Base-by-base conservation (phyloP, 176 grass and related monocot species). In the Zea mays region DNA sequence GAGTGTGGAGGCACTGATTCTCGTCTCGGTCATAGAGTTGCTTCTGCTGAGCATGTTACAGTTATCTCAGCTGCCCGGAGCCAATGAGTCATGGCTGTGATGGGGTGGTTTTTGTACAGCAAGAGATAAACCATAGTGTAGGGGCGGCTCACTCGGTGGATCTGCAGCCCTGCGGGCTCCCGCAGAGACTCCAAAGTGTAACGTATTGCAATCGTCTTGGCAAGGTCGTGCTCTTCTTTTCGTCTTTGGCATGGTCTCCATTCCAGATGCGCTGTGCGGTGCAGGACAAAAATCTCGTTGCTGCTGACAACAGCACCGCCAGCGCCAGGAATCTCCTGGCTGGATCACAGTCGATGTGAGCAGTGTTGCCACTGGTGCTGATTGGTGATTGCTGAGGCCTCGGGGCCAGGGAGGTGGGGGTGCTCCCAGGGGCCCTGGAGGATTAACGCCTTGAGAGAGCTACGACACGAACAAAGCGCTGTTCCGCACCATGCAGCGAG, bases 21-120 rank as follows among this genome's bases (percentile, higher is more conserved):
- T 51, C 33, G 3, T 65, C 76, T 42, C 46, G 43, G 67, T 61
- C 42, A 40, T 19, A 27, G 62, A 72, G 71, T 52, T 45, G 64
- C 20, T 45, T 39, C 50, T 72, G 73, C 40, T 12, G 65, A 35
- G 49, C 51, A 58, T 57, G 50, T 75, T 46, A 71, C 43, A 52
- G 14, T 75, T 64, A 44, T 33, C 27, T 47, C 81, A 21, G 54
- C 60, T 73, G 40, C 58, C 62, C 2, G 14, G 4, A 37, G 78
- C 71, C 42, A 35, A 8, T 19, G 54, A 56, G 17, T 17, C 52
- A 55, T 79, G 36, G 69, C 67, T 48, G 47, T 56, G 54, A 56
- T 56, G 57, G 13, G 65, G 21, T 15, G 57, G 16, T 17, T 72
- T 85, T 75, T 88, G 78, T 81, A 85, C 86, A 84, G 81, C 56